A percentile compares a stretch with the other conserved stretches of the same genome.
phyloP scores from a whole-genome alignment of 371 early-diverging fungal species.

The Circinella minor region DNA sequence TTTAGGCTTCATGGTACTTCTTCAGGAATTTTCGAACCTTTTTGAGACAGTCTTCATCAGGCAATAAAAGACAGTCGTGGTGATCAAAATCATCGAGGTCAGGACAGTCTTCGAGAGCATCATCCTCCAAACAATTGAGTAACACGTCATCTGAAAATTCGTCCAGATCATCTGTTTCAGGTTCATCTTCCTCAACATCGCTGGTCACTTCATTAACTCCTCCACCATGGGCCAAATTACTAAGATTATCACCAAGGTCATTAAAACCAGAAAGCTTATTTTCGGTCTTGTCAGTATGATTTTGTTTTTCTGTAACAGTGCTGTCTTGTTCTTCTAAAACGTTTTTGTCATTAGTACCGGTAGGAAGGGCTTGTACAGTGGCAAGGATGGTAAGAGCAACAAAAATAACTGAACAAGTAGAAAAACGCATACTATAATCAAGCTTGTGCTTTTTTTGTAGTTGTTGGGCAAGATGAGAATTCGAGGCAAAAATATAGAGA shows the following conservation, averaged over 20 bases:
- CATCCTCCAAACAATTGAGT: background rate
- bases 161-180: background rate
- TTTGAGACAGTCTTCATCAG: background rate
- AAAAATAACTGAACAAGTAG: constrained; percentile 7
- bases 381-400: background rate
- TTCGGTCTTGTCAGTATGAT: background rate
- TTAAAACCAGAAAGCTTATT: background rate
- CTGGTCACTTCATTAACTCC: background rate
- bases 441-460: background rate
- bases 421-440: background rate
- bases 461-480: background rate
- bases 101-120: background rate
- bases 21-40: background rate
- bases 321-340: background rate
- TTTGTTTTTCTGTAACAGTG: background rate
- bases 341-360: background rate
- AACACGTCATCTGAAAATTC: background rate
- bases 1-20: background rate
- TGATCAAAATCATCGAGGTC: background rate
- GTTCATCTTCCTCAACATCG: background rate
- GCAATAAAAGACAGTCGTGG: background rate
- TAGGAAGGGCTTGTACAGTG: background rate
- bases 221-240: background rate
- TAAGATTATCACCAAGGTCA: background rate
- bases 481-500: background rate